Evolutionary conservation across 1,284 basidiomycete genomes (phyloP).

Genomic region (Cryptococcus sp.): DNA sequence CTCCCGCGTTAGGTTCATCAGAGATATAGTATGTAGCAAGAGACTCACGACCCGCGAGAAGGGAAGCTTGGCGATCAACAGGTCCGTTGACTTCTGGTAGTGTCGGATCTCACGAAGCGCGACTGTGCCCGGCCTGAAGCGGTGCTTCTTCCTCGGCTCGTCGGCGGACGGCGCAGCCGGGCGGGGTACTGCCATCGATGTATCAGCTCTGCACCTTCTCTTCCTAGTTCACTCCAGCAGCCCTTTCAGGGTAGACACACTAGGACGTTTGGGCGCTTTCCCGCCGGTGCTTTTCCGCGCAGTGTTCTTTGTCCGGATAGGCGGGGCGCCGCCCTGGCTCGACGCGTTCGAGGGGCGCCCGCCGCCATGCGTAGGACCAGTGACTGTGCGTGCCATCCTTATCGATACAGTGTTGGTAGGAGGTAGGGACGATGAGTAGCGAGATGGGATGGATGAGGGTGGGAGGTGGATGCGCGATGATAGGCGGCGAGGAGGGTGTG

Average conservation of each 20-base stretch:
- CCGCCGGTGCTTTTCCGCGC: conserved; percentile 44
- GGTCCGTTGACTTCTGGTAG: conserved; percentile 88
- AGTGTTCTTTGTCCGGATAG: conserved; percentile 28
- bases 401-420: too few relatives aligned
- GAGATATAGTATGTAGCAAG: too few relatives aligned
- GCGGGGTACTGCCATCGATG: not conserved
- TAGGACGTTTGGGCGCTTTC: conserved; percentile 28
- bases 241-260: conserved; percentile 22
- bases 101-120: conserved; percentile 87
- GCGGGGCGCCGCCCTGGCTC: not conserved
- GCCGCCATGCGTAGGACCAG: too few relatives aligned
- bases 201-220: not conserved
- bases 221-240: too few relatives aligned
- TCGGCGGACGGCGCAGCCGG: not conserved
- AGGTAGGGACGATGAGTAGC: too few relatives aligned
- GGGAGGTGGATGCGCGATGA: too few relatives aligned
- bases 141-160: conserved; percentile 32
- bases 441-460: too few relatives aligned
- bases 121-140: conserved; percentile 78
- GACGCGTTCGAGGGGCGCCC: too few relatives aligned
- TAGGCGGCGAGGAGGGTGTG: too few relatives aligned
- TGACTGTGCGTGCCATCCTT: too few relatives aligned
- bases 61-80: conserved; percentile 79
- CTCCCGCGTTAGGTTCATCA: conserved; percentile 24
- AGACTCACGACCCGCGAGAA: conserved; percentile 81